Base-by-base conservation (phyloP, 2,329 filamentous ascomycete species). In the Alternaria atra region DNA sequence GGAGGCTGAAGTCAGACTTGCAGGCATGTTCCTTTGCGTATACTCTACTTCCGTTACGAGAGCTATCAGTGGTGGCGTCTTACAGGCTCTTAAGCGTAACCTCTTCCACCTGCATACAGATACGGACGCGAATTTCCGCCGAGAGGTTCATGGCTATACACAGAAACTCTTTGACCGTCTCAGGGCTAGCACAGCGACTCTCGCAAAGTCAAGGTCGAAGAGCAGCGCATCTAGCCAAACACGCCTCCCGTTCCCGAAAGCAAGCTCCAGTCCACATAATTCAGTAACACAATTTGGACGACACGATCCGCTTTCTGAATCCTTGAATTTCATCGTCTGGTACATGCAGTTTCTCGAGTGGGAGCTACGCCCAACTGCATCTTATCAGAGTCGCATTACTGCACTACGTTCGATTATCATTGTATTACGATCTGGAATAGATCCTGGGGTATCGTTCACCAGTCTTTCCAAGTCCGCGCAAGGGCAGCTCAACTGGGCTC, bases 361-460 rank as follows among this genome's bases (percentile, higher is more conserved):
- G 37, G 93, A 98, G 70, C 81, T 99, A 23, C 86, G 88, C 3
- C 89, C 93, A 2, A 94, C 91, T 1, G 89, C 92, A 15, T 95
- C 94, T 10, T 99, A 98, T 73, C 94, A 97, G 74, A 87, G 93
- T 6, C 94, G 97, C 68, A 91, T 94, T 47, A 91, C 91, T 2
- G 89, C 92, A 2, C 78, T 98, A 5, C 93, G 90, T 71, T 88
- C 90, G 1, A 79, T 94, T 29, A 82, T 82, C 0, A 84, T 90
- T 53, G 81, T 94, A n/a, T 78, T 93, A 6, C 86, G 86, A 60
- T 87, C 90, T 42, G 90, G 91, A 29, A 81, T 90, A n/a, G 90
- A 91, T 63, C 72, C 82, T 8, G 73, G 75, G 6, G 76, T 85
- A 17, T 73, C 78, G 4, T 57, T 69, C 7, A 59, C 73, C 1